Base-by-base conservation (phyloP, 306 rosid species). In the Acacia crassicarpa region DNA sequence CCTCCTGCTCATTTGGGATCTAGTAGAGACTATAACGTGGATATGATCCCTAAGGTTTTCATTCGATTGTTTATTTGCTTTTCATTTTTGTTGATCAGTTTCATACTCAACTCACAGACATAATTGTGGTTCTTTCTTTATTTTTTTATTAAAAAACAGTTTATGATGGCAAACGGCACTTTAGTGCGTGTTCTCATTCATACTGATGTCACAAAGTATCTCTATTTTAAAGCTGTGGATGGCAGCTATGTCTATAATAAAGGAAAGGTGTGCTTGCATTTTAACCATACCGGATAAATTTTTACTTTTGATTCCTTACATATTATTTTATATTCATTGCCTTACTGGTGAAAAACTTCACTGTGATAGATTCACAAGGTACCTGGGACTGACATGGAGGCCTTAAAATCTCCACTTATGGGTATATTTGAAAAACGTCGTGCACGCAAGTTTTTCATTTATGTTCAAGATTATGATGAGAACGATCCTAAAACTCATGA, bases 121-220 rank as follows among this genome's bases (percentile, higher is more conserved):
- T 74, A 33, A 43, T 65, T 88, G 41, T 38, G 41, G 41, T 76
- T 16, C 62, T 2, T 22, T 38, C 45, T 49, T 38, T 68, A 11
- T 19, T 74, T 30, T 30, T 17, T 51, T 14, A 16, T 2, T 9
- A 17, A 17, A 51, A 12, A 13, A 1, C 86, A 96, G 99, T 96
- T 93, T 82, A 96, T 93, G 93, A 96, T 96, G 99, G 99, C 98
- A 30, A 96, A 96, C 85, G 99, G 98, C 33, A 91, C 87, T 77
- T 89, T 96, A 41, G 99, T 96, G 66, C 93, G 99, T 68, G 99
- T 93, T 51, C 99, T 96, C 62, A 96, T 93, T 72, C 98, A 96
- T 75, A 96, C 99, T 3, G 92, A 93, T 84, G 99, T 96, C 46
- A 96, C 99, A 22, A 96, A 96, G 91, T 96, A 96, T 88, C 88